Base-by-base conservation (phyloP, 2,329 filamentous ascomycete species). In the Colletotrichum incanum region DNA sequence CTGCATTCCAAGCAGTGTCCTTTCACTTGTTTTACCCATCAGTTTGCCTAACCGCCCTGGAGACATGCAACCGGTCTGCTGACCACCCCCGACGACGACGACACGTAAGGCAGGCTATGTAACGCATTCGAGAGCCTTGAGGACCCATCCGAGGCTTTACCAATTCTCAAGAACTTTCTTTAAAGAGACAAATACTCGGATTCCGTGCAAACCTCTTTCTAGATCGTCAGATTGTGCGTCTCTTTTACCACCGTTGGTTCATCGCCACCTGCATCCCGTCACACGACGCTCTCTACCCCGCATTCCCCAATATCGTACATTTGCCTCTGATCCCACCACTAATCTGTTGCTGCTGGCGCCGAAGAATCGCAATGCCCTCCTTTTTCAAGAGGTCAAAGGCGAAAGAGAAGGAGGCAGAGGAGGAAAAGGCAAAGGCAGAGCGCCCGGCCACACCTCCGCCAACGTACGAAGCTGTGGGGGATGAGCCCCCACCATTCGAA, bases 391-490 rank as follows among this genome's bases (percentile, higher is more conserved):
- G 55, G 31, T 70, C 61, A 6, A 70, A 70, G 67, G 52, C 65
- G 12, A 74, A 73, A 26, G 70, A 72, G 45, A 67, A 65, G 64
- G 70, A 73, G 26, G 70, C 68, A 23, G 60, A 65, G 26, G 72
- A 65, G 14, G 72, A 73, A 50, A 73, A 58, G n/a, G 70, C 64
- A 26, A 61, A 31, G 5, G 65, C 43, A 2, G 56, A 45, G n/a
- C 64, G 70, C 20, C 47, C 72, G 9, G 72, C 60, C 11, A 74
- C 72, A 4, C 72, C 70, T 6, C 72, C 72, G 9, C 72, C 69
- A 2, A 68, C 70, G 2, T 74, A 74, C 26, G 50, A 58, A 26
- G 61, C 60, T 16, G 45, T 70, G 14, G 43, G 61, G 20, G 34
- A 26, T 8, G 65, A 73, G 7, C 69, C 65, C 12, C 63, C 72